Evolutionary conservation across 768 basidiomycete genomes (phyloP), one percentile per base, ranked within the genome.

Genomic region (Russula foetens): DNA sequence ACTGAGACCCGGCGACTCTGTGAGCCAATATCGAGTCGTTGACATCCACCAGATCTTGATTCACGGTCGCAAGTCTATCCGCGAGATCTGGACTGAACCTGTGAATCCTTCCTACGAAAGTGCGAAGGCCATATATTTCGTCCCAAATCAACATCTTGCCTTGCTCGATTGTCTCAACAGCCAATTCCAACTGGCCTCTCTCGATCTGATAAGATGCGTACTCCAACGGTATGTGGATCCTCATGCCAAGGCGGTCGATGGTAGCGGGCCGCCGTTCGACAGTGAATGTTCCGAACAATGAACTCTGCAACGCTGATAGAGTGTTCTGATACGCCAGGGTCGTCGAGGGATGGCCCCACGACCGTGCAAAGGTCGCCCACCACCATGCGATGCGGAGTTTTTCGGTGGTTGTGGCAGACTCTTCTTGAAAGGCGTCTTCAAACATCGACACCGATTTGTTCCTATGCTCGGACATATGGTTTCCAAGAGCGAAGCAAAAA

Each of bases 151-250:
- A 28, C 12, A 39, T 23, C 33, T 45, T 47, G 5, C 59, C 59
- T 48, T 35, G 51, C 24, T 60, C 59, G 3, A 60, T 35, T n/a
- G 59, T 49, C 29, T 55, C 53, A 26, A 60, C 7, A 8, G 59
- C 59, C 29, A 24, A 21, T 31, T 55, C 59, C 8, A 55, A 21
- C 26, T 31, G 47, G 17, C n/a, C 59, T 21, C 17, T 24, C 7
- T 35, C 23, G 7, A 55, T 44, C 24, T 44, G 53, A 44, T 35
- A 49, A 15, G 59, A 55, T 3, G 59, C 53, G 4, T 49, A 55
- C 0, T 60, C 53, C 2, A 35, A 7, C 31, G 59, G 51, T 33
- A 59, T 53, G 14, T 28, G 46, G 4, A 28, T 38, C 23, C 21
- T 8, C 24, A 19, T 28, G 12, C 55, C 55, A 3, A 56, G 35